Evolutionary conservation across 164 flowering plant genomes (phyloP).

Genomic region (Stephania yunnanensis): DNA sequence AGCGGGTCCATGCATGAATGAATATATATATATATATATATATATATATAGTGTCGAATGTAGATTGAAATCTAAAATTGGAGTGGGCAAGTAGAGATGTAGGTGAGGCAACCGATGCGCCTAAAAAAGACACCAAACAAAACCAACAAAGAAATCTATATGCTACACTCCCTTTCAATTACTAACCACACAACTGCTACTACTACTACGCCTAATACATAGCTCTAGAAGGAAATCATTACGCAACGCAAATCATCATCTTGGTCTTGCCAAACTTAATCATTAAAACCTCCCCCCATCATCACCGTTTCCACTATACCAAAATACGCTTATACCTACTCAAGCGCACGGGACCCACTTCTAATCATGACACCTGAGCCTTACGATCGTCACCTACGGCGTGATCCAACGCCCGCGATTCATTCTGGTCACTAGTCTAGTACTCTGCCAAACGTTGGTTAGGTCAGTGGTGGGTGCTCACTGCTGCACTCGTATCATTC

Average conservation of each 20-base stretch:
- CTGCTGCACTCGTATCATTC: too few relatives aligned
- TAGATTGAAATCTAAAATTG: background rate
- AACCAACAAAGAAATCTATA: background rate
- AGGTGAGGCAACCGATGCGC: background rate
- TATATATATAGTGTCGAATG: background rate
- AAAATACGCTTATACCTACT: background rate
- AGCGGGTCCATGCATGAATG: too few relatives aligned
- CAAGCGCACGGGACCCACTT: background rate
- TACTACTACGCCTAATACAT: background rate
- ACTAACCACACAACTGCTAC: too few relatives aligned
- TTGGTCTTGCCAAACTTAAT: constrained; percentile 36
- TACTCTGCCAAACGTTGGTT: background rate
- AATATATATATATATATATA: too few relatives aligned
- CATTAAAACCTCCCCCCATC: constrained; percentile 21
- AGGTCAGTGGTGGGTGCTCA: background rate
- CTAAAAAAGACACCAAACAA: background rate
- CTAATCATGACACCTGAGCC: too few relatives aligned
- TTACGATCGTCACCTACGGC: background rate
- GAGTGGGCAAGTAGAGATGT: background rate
- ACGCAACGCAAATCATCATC: constrained; percentile 24
- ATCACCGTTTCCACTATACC: constrained; percentile 2
- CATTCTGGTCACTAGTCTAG: background rate
- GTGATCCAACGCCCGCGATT: constrained; percentile 5
- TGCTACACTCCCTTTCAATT: background rate
- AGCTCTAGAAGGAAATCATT: constrained; percentile 37